Base-by-base conservation (phyloP, 495 filamentous ascomycete species). In the Aspergillus conjunctus region DNA sequence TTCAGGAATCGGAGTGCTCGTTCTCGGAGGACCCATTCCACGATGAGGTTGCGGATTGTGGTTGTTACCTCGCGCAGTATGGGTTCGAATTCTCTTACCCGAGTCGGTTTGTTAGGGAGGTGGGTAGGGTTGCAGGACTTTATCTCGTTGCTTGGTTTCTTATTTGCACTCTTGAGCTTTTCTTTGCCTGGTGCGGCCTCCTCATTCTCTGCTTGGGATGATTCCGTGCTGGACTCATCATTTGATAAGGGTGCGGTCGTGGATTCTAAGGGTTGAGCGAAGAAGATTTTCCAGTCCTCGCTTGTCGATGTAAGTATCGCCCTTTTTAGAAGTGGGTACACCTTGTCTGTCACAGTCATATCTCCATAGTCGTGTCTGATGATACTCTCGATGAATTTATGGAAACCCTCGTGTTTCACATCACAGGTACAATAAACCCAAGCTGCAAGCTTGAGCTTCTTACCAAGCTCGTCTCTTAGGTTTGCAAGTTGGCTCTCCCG, bases 1-100 rank as follows among this genome's bases (percentile, higher is more conserved):
- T 45, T 51, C 8, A 73, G 66, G 60, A 77, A 75, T 11, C 77
- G 68, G 22, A 74, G 56, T 10, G 69, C 65, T 46, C 76, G 61
- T 26, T 58, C 58, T 17, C 68, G 69, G 0, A 64, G 62, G n/a
- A 75, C 59, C 62, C 69, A 66, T 57, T 76, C 71, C 3, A 60
- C 56, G 21, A 74, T 61, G 4, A 70, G 62, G 12, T 66, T 66
- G 11, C 70, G 66, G 45, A 75, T 37, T 14, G 41, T 53, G 7
- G 58, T 61, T 18, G 67, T 70, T 43, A 67, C 46, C 26, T 70
- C 59, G 18, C 71, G 60, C 15, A 77, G 57, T 4, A 54, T 32
- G 2, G 53, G 41, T 15, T 66, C 58, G 50, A 66, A 64, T 17
- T 67, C 67, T 44, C 43, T 31, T 8, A 58, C 15, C n/a, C 45